Percentiles rank a stretch among this genome's conserved stretches.
Evolutionary conservation across 2,329 filamentous ascomycete genomes (phyloP).

Genomic region (Triangularia setosa): DNA sequence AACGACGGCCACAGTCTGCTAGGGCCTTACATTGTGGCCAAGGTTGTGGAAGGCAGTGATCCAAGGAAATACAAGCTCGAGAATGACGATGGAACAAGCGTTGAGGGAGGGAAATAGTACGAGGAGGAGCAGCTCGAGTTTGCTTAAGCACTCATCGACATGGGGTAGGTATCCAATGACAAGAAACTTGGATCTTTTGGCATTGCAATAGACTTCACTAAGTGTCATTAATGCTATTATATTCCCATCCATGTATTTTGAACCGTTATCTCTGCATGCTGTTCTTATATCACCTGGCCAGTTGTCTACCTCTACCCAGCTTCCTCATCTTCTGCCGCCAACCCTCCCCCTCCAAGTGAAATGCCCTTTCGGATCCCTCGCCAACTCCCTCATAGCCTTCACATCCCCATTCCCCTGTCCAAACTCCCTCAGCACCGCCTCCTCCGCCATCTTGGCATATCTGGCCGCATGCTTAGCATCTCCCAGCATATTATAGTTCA

Average conservation of each 20-base stretch:
- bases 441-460: conserved; percentile 32
- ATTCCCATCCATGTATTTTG: no score
- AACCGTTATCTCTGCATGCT: no score
- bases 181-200: no score
- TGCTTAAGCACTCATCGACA: background rate
- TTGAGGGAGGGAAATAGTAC: background rate
- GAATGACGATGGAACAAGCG: background rate
- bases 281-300: no score
- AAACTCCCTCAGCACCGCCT: conserved; percentile 34
- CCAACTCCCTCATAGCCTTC: conserved; percentile 32
- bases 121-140: background rate
- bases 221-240: no score
- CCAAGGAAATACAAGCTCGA: background rate
- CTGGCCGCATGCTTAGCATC: conserved; percentile 27
- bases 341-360: conserved; percentile 20
- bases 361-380: conserved; percentile 30
- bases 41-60: background rate
- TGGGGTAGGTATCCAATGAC: no score
- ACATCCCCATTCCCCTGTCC: conserved; percentile 33
- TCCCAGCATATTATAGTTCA: conserved; percentile 37
- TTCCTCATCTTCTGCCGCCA: background rate
- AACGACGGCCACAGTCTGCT: background rate
- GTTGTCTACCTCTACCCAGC: no score
- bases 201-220: no score
- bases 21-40: background rate